phyloP scores from a whole-genome alignment of 345 rosid genomes.

The Barbarea vulgaris region DNA sequence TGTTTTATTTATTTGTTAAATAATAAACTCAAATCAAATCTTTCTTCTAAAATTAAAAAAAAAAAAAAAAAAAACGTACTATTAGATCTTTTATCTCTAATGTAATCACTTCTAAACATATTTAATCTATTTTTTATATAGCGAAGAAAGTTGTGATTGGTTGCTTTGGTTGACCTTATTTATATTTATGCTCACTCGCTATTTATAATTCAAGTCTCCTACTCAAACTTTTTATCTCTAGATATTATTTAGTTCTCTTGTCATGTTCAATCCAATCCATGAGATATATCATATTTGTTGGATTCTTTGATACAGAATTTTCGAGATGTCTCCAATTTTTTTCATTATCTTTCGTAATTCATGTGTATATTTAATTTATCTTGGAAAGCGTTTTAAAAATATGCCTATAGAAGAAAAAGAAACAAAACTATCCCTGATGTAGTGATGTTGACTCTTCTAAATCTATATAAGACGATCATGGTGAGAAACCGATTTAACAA shows the following conservation, averaged over 20 bases:
- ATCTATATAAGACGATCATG: background rate
- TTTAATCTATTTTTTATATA: background rate
- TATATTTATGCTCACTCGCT: background rate
- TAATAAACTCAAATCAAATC: slow-evolving; percentile 26
- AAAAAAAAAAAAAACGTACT: background rate
- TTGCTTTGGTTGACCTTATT: slow-evolving; percentile 33
- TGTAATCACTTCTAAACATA: slow-evolving; percentile 3
- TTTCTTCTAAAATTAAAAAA: background rate
- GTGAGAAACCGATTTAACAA: background rate
- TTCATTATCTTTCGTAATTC: slow-evolving; percentile 5
- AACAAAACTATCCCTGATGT: background rate
- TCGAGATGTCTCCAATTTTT: slow-evolving; percentile 1
- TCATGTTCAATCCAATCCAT: slow-evolving; percentile 38
- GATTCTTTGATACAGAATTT: slow-evolving; percentile 4
- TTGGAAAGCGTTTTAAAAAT: background rate
- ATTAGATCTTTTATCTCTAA: slow-evolving; percentile 29
- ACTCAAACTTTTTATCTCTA: slow-evolving; percentile 22
- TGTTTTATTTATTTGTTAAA: background rate
- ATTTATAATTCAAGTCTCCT: slow-evolving; percentile 9
- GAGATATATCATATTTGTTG: slow-evolving; percentile 23
- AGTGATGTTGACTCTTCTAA: background rate
- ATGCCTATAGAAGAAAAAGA: background rate
- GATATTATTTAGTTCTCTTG: slow-evolving; percentile 18
- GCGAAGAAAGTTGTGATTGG: slow-evolving; percentile 8
- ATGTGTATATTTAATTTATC: slow-evolving; percentile 13